These are phyloP conservation scores for Cucumis hystrix DNA, from an alignment of 306 rosid genomes.

Conservation along the genomic window DNA sequence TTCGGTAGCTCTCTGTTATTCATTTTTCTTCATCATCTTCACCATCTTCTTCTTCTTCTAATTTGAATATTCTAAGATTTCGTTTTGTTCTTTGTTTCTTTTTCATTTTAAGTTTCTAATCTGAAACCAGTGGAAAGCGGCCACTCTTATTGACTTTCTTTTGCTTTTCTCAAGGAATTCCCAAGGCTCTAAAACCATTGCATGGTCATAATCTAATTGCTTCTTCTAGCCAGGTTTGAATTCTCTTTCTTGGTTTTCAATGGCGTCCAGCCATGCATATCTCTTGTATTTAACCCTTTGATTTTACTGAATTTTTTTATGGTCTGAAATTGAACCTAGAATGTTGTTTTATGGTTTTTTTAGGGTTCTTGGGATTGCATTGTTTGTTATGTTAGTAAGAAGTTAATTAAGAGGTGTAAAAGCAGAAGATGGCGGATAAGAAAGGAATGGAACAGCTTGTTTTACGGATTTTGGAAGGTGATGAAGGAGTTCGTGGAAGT, in stretches of 20 bases:
- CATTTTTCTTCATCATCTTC: too few relatives aligned
- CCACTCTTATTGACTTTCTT: neutral
- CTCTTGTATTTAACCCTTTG: neutral
- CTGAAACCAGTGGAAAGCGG: neutral
- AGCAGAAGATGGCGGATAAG: constrained; percentile 21
- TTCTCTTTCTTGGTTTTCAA: neutral
- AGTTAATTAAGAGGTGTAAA: constrained; percentile 18
- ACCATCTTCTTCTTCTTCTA: neutral
- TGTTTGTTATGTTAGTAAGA: neutral
- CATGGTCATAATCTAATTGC: neutral
- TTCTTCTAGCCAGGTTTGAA: neutral
- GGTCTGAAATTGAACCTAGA: neutral
- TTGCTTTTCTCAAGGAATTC: neutral
- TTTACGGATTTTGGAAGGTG: constrained; percentile 24
- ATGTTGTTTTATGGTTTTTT: neutral
- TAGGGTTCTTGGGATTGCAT: neutral
- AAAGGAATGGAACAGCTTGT: constrained; percentile 38
- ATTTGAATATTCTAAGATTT: neutral
- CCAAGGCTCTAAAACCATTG: neutral
- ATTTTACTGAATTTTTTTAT: neutral
- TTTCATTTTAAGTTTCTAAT: neutral
- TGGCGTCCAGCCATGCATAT: neutral
- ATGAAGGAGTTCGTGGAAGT: neutral
- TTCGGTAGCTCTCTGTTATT: neutral
- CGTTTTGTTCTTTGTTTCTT: neutral